Evolutionary conservation across 345 rosid species (phyloP), one percentile per base, ranked within the genome.

Genomic region (Populus euphratica): DNA sequence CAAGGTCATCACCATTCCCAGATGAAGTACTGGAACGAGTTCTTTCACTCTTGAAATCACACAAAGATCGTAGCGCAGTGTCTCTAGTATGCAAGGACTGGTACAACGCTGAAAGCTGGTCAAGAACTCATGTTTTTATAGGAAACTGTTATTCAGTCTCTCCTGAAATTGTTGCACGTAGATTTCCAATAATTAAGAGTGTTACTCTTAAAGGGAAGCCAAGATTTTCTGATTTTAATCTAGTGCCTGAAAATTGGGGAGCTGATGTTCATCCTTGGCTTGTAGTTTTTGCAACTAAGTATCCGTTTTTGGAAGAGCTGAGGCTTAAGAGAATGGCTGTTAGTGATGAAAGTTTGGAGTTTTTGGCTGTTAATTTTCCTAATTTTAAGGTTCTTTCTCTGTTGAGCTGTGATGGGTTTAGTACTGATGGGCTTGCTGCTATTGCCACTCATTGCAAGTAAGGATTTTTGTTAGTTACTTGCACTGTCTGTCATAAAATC

Each of bases 61-160:
- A 69, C 79, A 83, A 85, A 38, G 93, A 91, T 84, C 86, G 95
- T 71, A 89, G 90, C 86, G 81, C 89, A 2, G 91, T 77, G 3
- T 91, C 95, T 13, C 71, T 88, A 20, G 95, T 91, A 20, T 88
- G 91, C 82, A 89, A 82, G 70, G 85, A 85, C 54, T 91, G 95
- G 95, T 91, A 87, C 83, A 18, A 80, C 85, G 89, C 91, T 6
- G 95, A 91, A 73, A 76, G 90, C 41, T 88, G 90, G 93, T 86
- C 91, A 6, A 76, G 95, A 67, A 74, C 86, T 18, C 86, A 77
- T 72, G 88, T 91, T 27, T 89, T 89, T 76, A 89, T 91, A 68
- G 93, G 93, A 0, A 91, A 91, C 89, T 91, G 95, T 65, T 91
- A 91, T 81, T 87, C 95, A 2, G 93, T 91, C 29, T 82, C 91